Conservation (phyloP, 2,329 filamentous ascomycete genomes). For the Colletotrichum eleusines region DNA sequence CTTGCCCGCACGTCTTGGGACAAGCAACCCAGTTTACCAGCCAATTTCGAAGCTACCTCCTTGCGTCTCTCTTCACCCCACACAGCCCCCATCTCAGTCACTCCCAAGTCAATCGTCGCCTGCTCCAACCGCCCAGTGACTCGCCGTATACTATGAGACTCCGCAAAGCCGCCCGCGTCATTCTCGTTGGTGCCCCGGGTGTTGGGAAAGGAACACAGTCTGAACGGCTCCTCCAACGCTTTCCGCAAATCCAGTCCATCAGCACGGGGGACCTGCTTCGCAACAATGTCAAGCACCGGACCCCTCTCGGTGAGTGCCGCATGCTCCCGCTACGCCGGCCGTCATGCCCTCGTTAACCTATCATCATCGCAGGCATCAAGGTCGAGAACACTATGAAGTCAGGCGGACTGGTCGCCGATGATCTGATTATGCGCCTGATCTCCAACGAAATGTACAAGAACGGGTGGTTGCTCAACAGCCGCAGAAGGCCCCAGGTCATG, state of each 20-base stretch:
- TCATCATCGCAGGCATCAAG: slow-evolving; percentile 76
- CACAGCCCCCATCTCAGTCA: not conserved
- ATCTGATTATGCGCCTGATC: slow-evolving; percentile 92
- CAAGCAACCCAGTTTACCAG: slow-evolving; percentile 25
- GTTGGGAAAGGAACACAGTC: slow-evolving; percentile 98
- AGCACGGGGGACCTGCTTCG: slow-evolving; percentile 94
- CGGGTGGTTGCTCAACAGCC: slow-evolving; percentile 76
- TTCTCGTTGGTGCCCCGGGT: slow-evolving; percentile 94
- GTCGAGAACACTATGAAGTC: slow-evolving; percentile 90
- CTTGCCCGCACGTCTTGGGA: slow-evolving; percentile 35
- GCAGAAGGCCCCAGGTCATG: slow-evolving; percentile 61
- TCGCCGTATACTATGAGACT: slow-evolving; percentile 68
- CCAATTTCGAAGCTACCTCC: slow-evolving; percentile 31
- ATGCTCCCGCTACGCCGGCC: slow-evolving; percentile 9
- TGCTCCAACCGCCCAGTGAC: slow-evolving; percentile 29
- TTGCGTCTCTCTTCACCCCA: not conserved
- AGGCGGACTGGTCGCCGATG: slow-evolving; percentile 91
- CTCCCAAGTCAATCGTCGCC: slow-evolving; percentile 26
- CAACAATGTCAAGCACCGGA: slow-evolving; percentile 90
- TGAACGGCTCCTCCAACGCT: slow-evolving; percentile 86
- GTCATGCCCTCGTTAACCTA: slow-evolving; percentile 13
- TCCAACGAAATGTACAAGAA: slow-evolving; percentile 87
- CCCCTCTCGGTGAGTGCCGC: slow-evolving; percentile 77
- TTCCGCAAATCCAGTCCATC: slow-evolving; percentile 89
- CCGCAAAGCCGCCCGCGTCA: slow-evolving; percentile 87